These are phyloP conservation scores for Colletotrichum tabaci DNA, from an alignment of 2,329 filamentous ascomycete species.

Conservation along the genomic window DNA sequence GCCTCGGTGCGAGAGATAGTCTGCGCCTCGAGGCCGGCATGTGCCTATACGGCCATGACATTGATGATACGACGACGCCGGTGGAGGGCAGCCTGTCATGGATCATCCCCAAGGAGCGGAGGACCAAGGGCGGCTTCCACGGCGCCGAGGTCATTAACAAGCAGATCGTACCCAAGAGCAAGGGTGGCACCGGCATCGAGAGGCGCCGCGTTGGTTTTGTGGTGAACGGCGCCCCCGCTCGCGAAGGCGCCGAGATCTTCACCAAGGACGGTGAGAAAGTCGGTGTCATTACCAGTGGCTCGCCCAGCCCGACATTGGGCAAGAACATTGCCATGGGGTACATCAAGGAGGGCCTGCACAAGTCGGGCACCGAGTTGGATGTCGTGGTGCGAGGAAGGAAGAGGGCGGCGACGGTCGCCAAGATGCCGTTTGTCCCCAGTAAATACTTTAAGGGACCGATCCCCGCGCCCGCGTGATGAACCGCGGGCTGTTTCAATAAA, in stretches of 20 bases:
- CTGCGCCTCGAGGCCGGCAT: slow-evolving; percentile 96
- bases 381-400: slow-evolving; percentile 84
- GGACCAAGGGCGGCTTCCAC: slow-evolving; percentile 80
- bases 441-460: slow-evolving; percentile 78
- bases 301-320: slow-evolving; percentile 87
- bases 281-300: slow-evolving; percentile 89
- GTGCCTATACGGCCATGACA: slow-evolving; percentile 99
- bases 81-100: slow-evolving; percentile 75
- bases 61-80: slow-evolving; percentile 81
- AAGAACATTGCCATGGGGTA: slow-evolving; percentile 98
- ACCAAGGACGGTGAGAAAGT: slow-evolving; percentile 75
- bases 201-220: slow-evolving; percentile 85
- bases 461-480: slow-evolving; percentile 33
- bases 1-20: slow-evolving; percentile 91
- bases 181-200: slow-evolving; percentile 78
- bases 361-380: slow-evolving; percentile 85
- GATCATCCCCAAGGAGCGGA: slow-evolving; percentile 87
- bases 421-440: slow-evolving; percentile 89
- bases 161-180: slow-evolving; percentile 81
- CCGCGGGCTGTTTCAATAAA: slow-evolving; percentile 31
- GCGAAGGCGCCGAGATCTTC: slow-evolving; percentile 89
- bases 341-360: slow-evolving; percentile 84
- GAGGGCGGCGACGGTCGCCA: slow-evolving; percentile 81
- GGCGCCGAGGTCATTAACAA: slow-evolving; percentile 83
- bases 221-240: slow-evolving; percentile 88